Evolutionary conservation across 441 rosid genomes (phyloP), one percentile per base, ranked within the genome.

Genomic region (Rhodomyrtus psidioides): DNA sequence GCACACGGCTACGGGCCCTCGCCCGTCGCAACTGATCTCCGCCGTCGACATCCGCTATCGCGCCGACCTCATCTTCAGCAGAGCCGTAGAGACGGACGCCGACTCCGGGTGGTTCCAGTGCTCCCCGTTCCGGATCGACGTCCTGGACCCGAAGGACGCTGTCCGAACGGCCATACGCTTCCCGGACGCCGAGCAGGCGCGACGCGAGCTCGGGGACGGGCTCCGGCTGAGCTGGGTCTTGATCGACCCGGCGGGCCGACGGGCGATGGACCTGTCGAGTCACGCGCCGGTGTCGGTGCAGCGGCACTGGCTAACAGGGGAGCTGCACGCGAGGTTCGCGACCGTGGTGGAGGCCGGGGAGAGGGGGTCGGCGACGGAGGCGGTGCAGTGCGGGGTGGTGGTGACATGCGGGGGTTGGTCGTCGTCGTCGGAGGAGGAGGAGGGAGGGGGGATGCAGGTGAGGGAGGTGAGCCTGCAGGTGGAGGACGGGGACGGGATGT

Each of bases 401-500:
- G 93, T 94, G 57, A 94, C 94, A 86, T 92, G 95, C 89, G 94
- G 94, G 9, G 88, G 90, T 4, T 57, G 51, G 15, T 59, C 30
- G 82, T 27, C 15, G 53, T 46, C 51, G 51, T 2, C 3, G 51
- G 57, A 9, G n/a, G n/a, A n/a, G n/a, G 58, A 44, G 13, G 34
- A 27, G 24, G 92, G 89, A n/a, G 94, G 94, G 88, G 94, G 89
- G 59, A 90, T 94, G 94, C 92, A 92, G 90, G 92, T 94, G 93
- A 92, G 88, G 91, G 99, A 93, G 60, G 97, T 94, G 90, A 90
- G 94, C 60, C 74, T 95, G 34, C 94, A 92, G 75, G 90, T 92
- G 87, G 97, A 96, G 95, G 92, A 94, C 87, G 86, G 91, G 93
- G 97, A 95, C 82, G 98, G 99, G 82, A 90, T 89, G 91, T 55